Evolutionary conservation across 2,329 filamentous ascomycete species (phyloP), one percentile per base, ranked within the genome.

Genomic region (Albifimbria verrucaria): DNA sequence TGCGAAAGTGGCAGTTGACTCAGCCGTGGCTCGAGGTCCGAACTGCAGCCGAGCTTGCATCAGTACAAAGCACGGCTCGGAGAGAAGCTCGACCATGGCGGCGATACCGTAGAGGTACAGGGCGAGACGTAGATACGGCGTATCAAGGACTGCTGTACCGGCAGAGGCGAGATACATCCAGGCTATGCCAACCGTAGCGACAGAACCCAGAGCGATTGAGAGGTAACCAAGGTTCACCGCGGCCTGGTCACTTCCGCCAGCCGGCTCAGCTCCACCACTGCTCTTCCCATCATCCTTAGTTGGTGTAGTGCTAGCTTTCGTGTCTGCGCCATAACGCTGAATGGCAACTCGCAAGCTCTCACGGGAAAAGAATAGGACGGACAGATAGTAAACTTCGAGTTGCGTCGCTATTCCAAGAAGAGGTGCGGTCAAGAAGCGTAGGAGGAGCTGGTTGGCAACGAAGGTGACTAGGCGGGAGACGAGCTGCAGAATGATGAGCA

Each of bases 321-420:
- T 54, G 5, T 57, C 54, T 4, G 59, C 60, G n/a, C 61, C 57
- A 60, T 92, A 89, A 49, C 94, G 82, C 72, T 97, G 93, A 32
- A 96, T 83, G 23, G 93, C 92, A n/a, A 96, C 88, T 17, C 94
- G 87, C 48, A 97, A 75, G 63, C 89, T 93, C 72, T 99, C 94
- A 39, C 94, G 83, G 0, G 94, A 89, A 65, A 99, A 97, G 71
- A 96, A 97, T 1, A 99, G 80, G n/a, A 95, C 87, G 0, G 92
- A 91, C 44, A 96, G 88, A 55, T 93, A 92, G 69, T 92, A 97
- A 1, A 97, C 85, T 64, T 99, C 94, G 3, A 99, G 81, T 69
- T 97, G 94, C 0, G 92, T 88, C 2, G 92, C 88, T 5, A 96
- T 79, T 6, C 93, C 94, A 1, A 99, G 81, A 0, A 95, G 79